phyloP scores from a whole-genome alignment of 1,284 basidiomycete species.

The Trichosporon sp. region DNA sequence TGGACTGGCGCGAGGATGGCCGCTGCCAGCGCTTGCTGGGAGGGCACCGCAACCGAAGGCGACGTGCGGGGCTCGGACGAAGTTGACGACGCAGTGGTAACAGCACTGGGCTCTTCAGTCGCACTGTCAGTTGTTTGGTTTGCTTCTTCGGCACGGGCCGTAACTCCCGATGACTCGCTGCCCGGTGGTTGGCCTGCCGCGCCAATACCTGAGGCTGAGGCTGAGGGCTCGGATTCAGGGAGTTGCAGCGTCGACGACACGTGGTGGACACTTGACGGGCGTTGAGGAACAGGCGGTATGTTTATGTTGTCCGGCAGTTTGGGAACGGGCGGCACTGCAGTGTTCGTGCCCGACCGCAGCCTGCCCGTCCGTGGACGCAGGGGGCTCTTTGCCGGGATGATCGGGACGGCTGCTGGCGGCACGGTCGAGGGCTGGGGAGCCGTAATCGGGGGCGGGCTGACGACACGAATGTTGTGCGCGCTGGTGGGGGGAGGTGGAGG shows the following conservation, averaged over 20 bases:
- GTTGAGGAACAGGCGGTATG: background rate
- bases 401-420: conserved; percentile 29
- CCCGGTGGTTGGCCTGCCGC: background rate
- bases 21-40: conserved; percentile 5
- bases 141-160: conserved; percentile 1
- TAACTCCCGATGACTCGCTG: background rate
- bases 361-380: conserved; percentile 21
- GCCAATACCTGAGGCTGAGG: background rate
- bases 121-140: conserved; percentile 2
- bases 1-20: background rate
- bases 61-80: conserved; percentile 2
- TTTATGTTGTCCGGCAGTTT: background rate
- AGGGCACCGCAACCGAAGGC: background rate
- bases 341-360: background rate
- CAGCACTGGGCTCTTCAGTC: background rate
- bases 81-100: conserved; percentile 1
- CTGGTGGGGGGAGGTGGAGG: conserved; percentile 21
- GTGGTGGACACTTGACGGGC: conserved; percentile 1
- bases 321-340: background rate
- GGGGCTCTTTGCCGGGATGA: conserved; percentile 44
- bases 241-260: background rate
- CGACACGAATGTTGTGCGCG: conserved; percentile 2
- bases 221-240: background rate
- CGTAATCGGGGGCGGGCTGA: background rate
- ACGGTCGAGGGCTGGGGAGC: background rate